A percentile compares a stretch with the other conserved stretches of the same genome.
phyloP scores from a whole-genome alignment of 2,329 filamentous ascomycete species.

The Aspergillus clavatus region DNA sequence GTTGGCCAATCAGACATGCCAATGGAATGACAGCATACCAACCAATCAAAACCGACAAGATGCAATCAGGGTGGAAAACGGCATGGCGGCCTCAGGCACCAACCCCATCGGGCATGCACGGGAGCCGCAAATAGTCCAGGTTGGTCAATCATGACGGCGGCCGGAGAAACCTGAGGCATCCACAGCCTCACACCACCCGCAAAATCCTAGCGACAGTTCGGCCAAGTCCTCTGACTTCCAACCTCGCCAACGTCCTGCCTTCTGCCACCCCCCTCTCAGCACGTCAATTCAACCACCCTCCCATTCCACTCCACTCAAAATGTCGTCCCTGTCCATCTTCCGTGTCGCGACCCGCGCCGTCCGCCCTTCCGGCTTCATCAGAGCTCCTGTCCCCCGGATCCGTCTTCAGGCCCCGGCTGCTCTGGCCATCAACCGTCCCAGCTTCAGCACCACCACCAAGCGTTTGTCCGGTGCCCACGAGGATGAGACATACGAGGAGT shows the following conservation, averaged over 20 bases:
- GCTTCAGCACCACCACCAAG: slow-evolving; percentile 52
- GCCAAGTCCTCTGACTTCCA: slow-evolving; percentile 18
- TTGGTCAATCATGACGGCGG: slow-evolving; percentile 12
- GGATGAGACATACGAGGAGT: slow-evolving; percentile 99
- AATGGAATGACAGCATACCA: neutral
- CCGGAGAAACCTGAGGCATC: slow-evolving; percentile 19
- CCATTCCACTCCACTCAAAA: slow-evolving; percentile 37
- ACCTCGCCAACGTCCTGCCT: slow-evolving; percentile 20
- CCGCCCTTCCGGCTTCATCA: slow-evolving; percentile 56
- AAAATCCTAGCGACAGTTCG: slow-evolving; percentile 31
- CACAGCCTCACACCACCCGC: slow-evolving; percentile 35
- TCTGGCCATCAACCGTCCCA: slow-evolving; percentile 55
- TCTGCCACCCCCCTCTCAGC: slow-evolving; percentile 10
- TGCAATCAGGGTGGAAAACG: slow-evolving; percentile 16
- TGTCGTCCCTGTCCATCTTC: slow-evolving; percentile 65
- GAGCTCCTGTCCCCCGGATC: slow-evolving; percentile 58
- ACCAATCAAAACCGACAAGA: slow-evolving; percentile 25
- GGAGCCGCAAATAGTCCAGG: slow-evolving; percentile 12
- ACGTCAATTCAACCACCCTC: slow-evolving; percentile 24
- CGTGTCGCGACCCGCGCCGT: slow-evolving; percentile 66
- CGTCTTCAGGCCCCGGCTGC: slow-evolving; percentile 54
- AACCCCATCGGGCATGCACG: slow-evolving; percentile 17
- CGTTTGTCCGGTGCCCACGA: slow-evolving; percentile 61
- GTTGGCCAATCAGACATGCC: slow-evolving; percentile 10
- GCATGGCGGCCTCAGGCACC: slow-evolving; percentile 24